Conservation (phyloP, 1,284 basidiomycete genomes). For the Polyporus tsugae region DNA sequence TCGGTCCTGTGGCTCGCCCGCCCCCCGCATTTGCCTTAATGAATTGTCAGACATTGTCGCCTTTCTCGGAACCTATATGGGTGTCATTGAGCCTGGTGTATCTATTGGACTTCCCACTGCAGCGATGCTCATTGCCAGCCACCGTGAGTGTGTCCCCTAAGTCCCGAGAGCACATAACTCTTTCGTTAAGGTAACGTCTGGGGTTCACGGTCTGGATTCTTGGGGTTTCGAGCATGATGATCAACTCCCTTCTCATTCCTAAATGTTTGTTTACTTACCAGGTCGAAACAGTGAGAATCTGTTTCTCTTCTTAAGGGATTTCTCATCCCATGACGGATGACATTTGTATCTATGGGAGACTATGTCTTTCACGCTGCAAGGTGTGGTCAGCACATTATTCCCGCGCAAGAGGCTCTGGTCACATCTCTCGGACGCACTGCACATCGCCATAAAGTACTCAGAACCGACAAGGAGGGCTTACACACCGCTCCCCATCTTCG, state of each 20-base stretch:
- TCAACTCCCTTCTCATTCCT: neutral
- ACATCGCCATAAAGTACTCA: neutral
- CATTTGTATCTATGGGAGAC: slow-evolving; percentile 44
- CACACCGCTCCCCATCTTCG: neutral
- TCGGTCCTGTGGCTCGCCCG: neutral
- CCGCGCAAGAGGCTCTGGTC: neutral
- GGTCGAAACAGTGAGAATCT: neutral
- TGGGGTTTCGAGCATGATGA: neutral
- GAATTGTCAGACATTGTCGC: neutral
- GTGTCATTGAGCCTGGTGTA: neutral
- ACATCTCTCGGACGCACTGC: slow-evolving; percentile 5
- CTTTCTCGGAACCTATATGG: neutral
- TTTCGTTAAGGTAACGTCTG: neutral
- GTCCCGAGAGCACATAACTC: neutral
- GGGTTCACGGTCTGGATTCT: neutral
- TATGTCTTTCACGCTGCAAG: neutral
- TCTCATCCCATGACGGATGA: neutral
- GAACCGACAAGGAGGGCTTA: neutral
- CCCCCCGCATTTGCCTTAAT: too few species aligned
- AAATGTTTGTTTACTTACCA: neutral
- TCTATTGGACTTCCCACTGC: neutral
- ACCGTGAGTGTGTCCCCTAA: too few species aligned
- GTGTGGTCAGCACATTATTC: neutral
- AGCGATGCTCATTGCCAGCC: too few species aligned
- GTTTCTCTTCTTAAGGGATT: neutral